These are phyloP conservation scores for Solanum chaucha DNA, from an alignment of 257 asterid species.

Conservation along the genomic window DNA sequence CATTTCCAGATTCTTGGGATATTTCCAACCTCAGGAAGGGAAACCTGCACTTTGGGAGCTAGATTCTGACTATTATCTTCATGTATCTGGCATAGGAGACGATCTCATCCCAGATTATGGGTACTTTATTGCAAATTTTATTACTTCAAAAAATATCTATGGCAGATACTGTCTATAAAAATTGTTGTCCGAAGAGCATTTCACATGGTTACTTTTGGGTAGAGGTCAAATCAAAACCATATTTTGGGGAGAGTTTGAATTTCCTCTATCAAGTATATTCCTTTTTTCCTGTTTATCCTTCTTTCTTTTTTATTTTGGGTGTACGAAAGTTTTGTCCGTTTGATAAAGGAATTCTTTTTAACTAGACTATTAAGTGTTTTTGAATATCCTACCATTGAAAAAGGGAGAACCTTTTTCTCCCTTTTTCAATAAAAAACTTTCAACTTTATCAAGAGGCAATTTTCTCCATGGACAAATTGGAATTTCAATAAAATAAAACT, in stretches of 20 bases:
- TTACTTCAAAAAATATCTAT: neutral
- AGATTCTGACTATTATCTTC: conserved; percentile 99
- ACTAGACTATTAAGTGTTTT: neutral
- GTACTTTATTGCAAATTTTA: conserved; percentile 17
- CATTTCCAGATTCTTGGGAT: conserved; percentile 80
- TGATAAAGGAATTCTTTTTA: neutral
- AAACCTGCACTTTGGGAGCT: conserved; percentile 98
- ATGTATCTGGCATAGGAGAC: conserved; percentile 90
- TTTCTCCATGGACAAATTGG: neutral
- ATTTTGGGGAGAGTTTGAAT: neutral
- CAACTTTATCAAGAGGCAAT: neutral
- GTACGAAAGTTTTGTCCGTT: neutral
- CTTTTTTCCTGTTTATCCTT: neutral
- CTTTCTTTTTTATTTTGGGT: neutral
- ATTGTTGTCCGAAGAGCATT: neutral
- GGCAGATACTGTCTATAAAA: neutral
- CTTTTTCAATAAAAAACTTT: neutral
- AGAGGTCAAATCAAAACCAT: neutral
- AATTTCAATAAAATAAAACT: neutral
- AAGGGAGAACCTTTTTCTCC: neutral
- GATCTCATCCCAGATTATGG: conserved; percentile 65
- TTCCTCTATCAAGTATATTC: neutral
- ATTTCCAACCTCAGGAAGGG: conserved; percentile 95
- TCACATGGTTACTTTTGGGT: neutral
- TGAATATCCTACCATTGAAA: neutral